Conservation (phyloP, 129 eudicot genomes). For the Sambucus nigra region DNA sequence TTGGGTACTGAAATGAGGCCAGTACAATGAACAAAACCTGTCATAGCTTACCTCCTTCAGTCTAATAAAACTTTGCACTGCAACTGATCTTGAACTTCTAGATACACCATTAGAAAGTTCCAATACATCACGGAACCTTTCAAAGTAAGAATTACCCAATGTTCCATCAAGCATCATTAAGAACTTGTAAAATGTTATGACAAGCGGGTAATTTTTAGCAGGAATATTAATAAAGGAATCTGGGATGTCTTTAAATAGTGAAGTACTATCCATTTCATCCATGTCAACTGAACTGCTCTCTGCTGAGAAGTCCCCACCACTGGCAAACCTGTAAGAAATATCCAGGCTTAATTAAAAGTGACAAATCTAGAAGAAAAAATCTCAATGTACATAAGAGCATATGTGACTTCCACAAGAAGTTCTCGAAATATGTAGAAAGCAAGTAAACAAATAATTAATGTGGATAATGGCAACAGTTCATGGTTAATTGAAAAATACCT, state of each 20-base stretch:
- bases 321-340: constrained; percentile 19
- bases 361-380: neutral
- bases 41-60: constrained; percentile 49
- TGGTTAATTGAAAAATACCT: no score
- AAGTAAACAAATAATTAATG: neutral
- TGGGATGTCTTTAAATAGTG: constrained; percentile 35
- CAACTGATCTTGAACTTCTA: constrained; percentile 28
- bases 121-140: constrained; percentile 27
- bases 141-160: constrained; percentile 52
- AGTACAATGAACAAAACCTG: constrained; percentile 40
- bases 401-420: neutral
- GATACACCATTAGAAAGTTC: no score
- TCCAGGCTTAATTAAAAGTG: neutral
- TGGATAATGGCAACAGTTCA: neutral
- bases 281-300: constrained; percentile 13
- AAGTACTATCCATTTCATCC: constrained; percentile 37
- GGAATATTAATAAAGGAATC: constrained; percentile 46
- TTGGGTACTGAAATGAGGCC: constrained; percentile 55
- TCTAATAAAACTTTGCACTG: constrained; percentile 34
- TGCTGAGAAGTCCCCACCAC: constrained; percentile 25
- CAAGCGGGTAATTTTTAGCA: constrained; percentile 50
- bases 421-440: neutral
- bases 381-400: neutral
- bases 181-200: constrained; percentile 62
- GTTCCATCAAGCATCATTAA: constrained; percentile 85